phyloP scores from a whole-genome alignment of 495 filamentous ascomycete species.

The Talaromyces adpressus region DNA sequence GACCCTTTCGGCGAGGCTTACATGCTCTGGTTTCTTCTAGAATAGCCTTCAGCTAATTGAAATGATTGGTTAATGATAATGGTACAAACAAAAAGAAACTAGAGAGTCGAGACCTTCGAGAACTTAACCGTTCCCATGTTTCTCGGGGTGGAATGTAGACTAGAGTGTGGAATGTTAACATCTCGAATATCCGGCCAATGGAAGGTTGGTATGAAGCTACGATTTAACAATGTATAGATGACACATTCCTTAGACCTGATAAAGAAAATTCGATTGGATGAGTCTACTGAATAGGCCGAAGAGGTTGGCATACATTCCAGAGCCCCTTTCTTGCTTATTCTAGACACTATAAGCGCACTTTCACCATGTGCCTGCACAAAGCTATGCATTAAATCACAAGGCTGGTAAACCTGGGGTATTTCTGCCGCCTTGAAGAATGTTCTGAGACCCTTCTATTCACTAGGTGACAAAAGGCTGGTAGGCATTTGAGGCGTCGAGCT shows the following conservation, averaged over 20 bases:
- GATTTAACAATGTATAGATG: neutral
- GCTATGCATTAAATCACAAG: neutral
- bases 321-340: neutral
- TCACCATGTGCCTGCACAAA: neutral
- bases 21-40: neutral
- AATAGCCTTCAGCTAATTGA: neutral
- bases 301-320: neutral
- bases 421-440: neutral
- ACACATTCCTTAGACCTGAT: neutral
- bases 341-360: neutral
- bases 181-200: neutral
- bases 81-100: neutral
- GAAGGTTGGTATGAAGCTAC: neutral
- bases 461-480: neutral
- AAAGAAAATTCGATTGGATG: neutral
- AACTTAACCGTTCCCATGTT: neutral
- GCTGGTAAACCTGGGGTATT: conserved; percentile 20
- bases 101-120: neutral
- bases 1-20: neutral
- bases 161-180: neutral
- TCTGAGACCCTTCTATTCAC: neutral
- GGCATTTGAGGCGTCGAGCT: neutral
- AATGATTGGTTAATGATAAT: neutral
- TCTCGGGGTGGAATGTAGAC: neutral
- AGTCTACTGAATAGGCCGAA: neutral